Percentiles rank a stretch among this genome's conserved stretches.
Conservation (phyloP, 306 rosid genomes). For the Crataegus laevigata region DNA sequence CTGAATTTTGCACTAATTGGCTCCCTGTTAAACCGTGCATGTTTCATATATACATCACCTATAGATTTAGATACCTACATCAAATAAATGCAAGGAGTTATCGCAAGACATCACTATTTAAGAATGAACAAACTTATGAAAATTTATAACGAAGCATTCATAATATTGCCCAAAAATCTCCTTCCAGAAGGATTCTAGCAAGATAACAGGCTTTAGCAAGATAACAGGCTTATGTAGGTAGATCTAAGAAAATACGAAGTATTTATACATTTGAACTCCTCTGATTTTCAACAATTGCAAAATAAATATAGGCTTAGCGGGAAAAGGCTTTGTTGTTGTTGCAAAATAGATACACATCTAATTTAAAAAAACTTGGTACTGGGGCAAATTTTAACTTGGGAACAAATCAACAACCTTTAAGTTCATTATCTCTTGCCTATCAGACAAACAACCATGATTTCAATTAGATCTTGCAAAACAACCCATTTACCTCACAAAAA, state of each 20-base stretch:
- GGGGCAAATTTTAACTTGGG: neutral
- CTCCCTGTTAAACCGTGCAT: conserved; percentile 65
- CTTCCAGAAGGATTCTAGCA: neutral
- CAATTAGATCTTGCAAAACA: neutral
- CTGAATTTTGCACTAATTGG: conserved; percentile 65
- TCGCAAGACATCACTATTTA: neutral
- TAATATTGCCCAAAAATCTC: neutral
- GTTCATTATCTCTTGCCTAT: neutral
- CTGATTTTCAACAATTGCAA: neutral
- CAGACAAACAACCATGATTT: neutral
- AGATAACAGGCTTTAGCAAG: neutral
- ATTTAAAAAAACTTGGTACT: neutral
- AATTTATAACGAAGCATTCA: neutral
- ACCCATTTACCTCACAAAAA: neutral
- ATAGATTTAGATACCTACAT: conserved; percentile 91
- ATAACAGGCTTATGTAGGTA: neutral
- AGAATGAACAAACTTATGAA: neutral
- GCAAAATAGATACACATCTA: neutral
- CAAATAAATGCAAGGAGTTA: conserved; percentile 21
- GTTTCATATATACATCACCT: conserved; percentile 85
- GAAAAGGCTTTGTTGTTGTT: too few relatives aligned
- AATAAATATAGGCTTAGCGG: neutral
- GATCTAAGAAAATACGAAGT: neutral
- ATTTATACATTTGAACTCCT: neutral
- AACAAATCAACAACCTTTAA: neutral